Conservation (phyloP, 2,329 filamentous ascomycete genomes). For the Fusarium burgessii region DNA sequence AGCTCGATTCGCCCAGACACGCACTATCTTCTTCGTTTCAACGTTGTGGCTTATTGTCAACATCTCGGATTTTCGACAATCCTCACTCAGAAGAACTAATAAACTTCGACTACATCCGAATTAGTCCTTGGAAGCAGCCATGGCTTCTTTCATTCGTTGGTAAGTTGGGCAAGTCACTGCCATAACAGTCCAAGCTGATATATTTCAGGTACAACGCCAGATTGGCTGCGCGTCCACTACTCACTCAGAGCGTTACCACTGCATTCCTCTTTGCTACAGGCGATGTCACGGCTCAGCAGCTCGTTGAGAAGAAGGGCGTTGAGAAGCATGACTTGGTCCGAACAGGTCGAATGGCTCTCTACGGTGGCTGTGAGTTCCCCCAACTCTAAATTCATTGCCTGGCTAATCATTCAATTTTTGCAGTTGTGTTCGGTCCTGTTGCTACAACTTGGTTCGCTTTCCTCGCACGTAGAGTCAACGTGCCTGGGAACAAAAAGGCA, state of each 20-base stretch:
- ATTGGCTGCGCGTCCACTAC: constrained; percentile 82
- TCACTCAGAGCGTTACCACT: constrained; percentile 92
- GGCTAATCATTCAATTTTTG: constrained; percentile 16
- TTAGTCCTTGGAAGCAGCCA: constrained; percentile 11
- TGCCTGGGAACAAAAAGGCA: constrained; percentile 69
- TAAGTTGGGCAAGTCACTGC: constrained; percentile 29
- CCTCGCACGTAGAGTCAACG: constrained; percentile 75
- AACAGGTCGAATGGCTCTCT: constrained; percentile 82
- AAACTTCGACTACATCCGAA: constrained; percentile 24
- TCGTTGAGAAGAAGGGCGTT: constrained; percentile 83
- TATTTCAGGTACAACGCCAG: constrained; percentile 82
- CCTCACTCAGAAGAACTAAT: constrained; percentile 20
- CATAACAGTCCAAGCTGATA: constrained; percentile 26
- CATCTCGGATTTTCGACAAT: constrained; percentile 17
- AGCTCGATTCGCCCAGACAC: constrained; percentile 20
- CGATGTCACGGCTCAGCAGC: constrained; percentile 90
- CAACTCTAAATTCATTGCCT: neutral
- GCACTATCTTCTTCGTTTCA: constrained; percentile 18
- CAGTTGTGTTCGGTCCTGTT: constrained; percentile 86
- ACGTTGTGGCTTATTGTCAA: constrained; percentile 38
- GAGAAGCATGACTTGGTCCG: constrained; percentile 79
- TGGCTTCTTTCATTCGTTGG: constrained; percentile 51
- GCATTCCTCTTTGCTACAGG: constrained; percentile 93
- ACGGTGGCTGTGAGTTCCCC: constrained; percentile 75
- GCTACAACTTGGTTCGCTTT: constrained; percentile 89